Base-by-base conservation (phyloP, 495 filamentous ascomycete species). In the Trichoderma asperelloides region DNA sequence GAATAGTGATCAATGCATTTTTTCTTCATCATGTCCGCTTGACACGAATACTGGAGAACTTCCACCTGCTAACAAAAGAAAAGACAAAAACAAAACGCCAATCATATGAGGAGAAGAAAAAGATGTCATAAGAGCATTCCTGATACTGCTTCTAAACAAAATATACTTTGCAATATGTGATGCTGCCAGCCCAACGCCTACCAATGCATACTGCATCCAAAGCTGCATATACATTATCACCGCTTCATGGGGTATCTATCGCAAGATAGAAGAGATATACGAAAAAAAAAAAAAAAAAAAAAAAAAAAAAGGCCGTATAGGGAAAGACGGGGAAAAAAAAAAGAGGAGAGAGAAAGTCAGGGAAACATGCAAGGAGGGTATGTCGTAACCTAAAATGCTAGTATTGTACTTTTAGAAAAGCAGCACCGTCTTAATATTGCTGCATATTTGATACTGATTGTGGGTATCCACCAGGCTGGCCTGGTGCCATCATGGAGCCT, bases 401-500 rank as follows among this genome's bases (percentile, higher is more conserved):
- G 2, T 51, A 8, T n/a, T 18, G 47, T 51, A 51, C 47, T 51
- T 4, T 51, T 0, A 51, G 25, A 23, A 63, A 39, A 63, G 25
- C 15, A 37, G 18, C 66, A 7, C 47, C 47, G 18, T 21, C 47
- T 77, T 76, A 79, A 64, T 60, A 60, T 60, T 60, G 51, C 27
- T 28, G 51, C 47, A n/a, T 30, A 23, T 28, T 60, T 23, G 15
- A 4, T 16, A 27, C 6, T 23, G 47, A 18, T 51, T 51, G 47
- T 9, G 1, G 47, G 21, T 51, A 51, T 23, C 47, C 47, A 18
- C 47, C 47, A n/a, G 6, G 47, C 47, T 51, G 47, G 3, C 83
- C 82, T 9, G 74, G 72, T 2, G 74, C 74, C 15, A 69, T 75
- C 37, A 47, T 62, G 55, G 67, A 55, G 25, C 66, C 51, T 63